Base-by-base conservation (phyloP, 2,329 filamentous ascomycete genomes). In the Colletotrichum cuscutae region DNA sequence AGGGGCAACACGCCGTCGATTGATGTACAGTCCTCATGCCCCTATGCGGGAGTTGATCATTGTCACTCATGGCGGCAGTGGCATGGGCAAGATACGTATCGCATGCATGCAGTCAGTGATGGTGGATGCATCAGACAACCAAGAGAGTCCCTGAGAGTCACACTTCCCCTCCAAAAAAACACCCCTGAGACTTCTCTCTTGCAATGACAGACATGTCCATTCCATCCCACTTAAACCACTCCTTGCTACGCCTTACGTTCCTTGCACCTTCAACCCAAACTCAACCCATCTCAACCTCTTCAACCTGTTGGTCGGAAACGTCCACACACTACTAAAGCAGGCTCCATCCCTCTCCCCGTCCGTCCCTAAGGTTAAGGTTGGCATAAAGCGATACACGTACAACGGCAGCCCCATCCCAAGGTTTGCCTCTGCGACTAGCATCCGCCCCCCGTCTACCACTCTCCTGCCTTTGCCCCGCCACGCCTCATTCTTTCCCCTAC, bases 201-300 rank as follows among this genome's bases (percentile, higher is more conserved):
- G 19, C 42, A 49, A 49, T 49, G 42, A 49, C 42, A 49, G 42
- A 49, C 42, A 49, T 72, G 69, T 54, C 69, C 68, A 57, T 65
- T 57, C 62, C 49, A 46, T 57, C 35, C 52, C 52, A 65, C 35
- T 56, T 69, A 42, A 60, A 46, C 69, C 26, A 64, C 65, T 69
- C 69, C 69, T 69, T 72, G 69, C 69, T 68, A 72, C 69, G 54
- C 42, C 53, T 72, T 59, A 61, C 65, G 69, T 72, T 63, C 54
- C 56, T 65, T 57, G 56, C 42, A 56, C 56, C 67, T 72, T 42
- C 49, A 63, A 52, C 46, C 42, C 54, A 65, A 70, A 70, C 56
- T 62, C 60, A 71, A 61, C 71, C 22, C 65, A 60, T 64, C 59
- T 69, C 60, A 72, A 60, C 32, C 52, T 68, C 37, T 28, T 54